Percentiles rank a stretch among this genome's conserved stretches.
Evolutionary conservation across 1,284 basidiomycete species (phyloP).

Genomic region (Leccinum variabile): DNA sequence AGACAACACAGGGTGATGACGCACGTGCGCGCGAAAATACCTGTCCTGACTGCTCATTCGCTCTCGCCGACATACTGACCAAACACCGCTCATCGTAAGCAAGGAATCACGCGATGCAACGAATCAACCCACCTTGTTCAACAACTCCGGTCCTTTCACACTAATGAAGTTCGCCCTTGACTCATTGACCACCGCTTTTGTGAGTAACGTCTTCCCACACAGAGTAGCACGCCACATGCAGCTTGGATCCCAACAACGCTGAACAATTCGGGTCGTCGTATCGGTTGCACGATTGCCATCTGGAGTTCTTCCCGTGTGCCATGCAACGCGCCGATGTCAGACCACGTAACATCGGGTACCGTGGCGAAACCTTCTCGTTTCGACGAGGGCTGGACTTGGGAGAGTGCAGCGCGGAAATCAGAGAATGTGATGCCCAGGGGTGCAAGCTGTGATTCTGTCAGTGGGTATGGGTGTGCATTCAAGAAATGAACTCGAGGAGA

Average conservation of each 20-base stretch:
- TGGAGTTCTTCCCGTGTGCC: slow-evolving; percentile 87
- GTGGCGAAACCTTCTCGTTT: slow-evolving; percentile 98
- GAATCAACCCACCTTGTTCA: slow-evolving; percentile 78
- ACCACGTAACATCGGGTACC: slow-evolving; percentile 94
- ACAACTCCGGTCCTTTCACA: slow-evolving; percentile 93
- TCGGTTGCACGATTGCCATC: slow-evolving; percentile 97
- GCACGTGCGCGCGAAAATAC: slow-evolving; percentile 89
- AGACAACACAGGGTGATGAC: slow-evolving; percentile 87
- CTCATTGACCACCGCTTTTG: slow-evolving; percentile 97
- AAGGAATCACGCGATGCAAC: not conserved
- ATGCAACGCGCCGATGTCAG: slow-evolving; percentile 91
- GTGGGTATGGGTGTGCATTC: slow-evolving; percentile 76
- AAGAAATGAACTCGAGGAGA: slow-evolving; percentile 76
- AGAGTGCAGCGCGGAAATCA: slow-evolving; percentile 82
- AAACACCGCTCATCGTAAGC: not conserved
- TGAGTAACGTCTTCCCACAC: slow-evolving; percentile 94
- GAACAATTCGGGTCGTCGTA: slow-evolving; percentile 88
- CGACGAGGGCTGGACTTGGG: slow-evolving; percentile 90
- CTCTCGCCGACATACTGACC: slow-evolving; percentile 96
- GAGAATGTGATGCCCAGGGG: slow-evolving; percentile 77
- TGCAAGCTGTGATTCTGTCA: slow-evolving; percentile 76
- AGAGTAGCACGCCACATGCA: not conserved
- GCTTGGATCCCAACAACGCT: slow-evolving; percentile 33
- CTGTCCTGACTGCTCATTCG: slow-evolving; percentile 89
- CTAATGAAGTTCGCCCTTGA: slow-evolving; percentile 94